Evolutionary conservation across 495 filamentous ascomycete genomes (phyloP), one percentile per base, ranked within the genome.

Genomic region (Tetracladium marchalianum): DNA sequence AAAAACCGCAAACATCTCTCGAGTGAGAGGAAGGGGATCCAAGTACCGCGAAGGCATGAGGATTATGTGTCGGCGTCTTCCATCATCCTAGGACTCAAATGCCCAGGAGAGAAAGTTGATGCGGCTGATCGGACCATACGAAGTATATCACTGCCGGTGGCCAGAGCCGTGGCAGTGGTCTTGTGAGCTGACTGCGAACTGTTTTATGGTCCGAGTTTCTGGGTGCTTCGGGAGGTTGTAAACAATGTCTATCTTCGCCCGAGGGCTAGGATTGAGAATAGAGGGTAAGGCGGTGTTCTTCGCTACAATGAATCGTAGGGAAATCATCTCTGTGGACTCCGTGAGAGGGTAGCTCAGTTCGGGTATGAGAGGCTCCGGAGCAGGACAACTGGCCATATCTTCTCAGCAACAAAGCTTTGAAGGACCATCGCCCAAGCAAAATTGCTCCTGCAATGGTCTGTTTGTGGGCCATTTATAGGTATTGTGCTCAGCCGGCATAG

Each of bases 31-130:
- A 43, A 67, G 59, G 61, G 54, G 67, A 46, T 52, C 54, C 52
- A 57, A 52, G 44, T 47, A 46, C 51, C 54, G 49, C 60, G 41
- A 43, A 54, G 58, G 62, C 58, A 55, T 51, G 49, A 54, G 47
- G 22, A 57, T 58, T 38, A 39, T 56, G 46, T 63, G 61, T 72
- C 78, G 81, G 79, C 80, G 85, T 74, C 77, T 70, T 74, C 74
- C 58, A 70, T 79, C 77, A 57, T 72, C 64, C 60, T 50, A 67
- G 69, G 66, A 63, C 58, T 67, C 35, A 51, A 7, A 27, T 7
- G 52, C 65, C 64, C 64, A 59, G 55, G 74, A 78, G 76, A 77
- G 72, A 73, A 73, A 70, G 82, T 77, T 89, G 72, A 88, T 83
- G 76, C 78, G 78, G 75, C 74, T 75, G 82, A 53, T 57, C 31